These are phyloP conservation scores for Rubroshorea leprosula DNA, from an alignment of 345 rosid species.

Conservation along the genomic window DNA sequence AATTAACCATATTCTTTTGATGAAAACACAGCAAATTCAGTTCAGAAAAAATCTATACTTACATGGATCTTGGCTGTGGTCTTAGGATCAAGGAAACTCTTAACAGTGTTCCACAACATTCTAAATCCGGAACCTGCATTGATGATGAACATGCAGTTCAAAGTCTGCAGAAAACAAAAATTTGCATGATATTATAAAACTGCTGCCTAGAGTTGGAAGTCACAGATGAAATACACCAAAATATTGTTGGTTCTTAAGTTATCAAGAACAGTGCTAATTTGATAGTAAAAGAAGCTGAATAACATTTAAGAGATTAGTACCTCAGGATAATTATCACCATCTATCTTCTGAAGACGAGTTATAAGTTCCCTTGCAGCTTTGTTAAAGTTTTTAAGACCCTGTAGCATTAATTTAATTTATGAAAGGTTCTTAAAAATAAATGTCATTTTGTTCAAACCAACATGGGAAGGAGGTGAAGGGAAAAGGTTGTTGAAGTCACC, in stretches of 20 bases:
- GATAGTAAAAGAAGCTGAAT: not conserved
- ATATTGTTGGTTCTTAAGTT: not conserved
- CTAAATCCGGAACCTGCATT: constrained; percentile 99
- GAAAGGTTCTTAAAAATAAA: not conserved
- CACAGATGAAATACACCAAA: not conserved
- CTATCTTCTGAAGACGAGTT: constrained; percentile 73
- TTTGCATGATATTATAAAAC: constrained; percentile 1
- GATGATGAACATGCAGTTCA: constrained; percentile 96
- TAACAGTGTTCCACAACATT: constrained; percentile 92
- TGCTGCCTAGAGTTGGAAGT: constrained; percentile 4
- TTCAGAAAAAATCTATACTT: constrained; percentile 24
- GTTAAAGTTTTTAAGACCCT: constrained; percentile 90
- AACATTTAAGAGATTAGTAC: constrained; percentile 28
- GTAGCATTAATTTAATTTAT: constrained; percentile 12
- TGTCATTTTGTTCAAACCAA: not conserved
- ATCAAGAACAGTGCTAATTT: not conserved
- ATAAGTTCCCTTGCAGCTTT: constrained; percentile 92
- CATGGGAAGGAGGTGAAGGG: not conserved
- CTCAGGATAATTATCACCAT: constrained; percentile 96
- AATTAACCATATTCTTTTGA: constrained; percentile 14
- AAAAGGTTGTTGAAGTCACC: not conserved
- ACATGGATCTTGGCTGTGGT: constrained; percentile 95
- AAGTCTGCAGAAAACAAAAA: constrained; percentile 42
- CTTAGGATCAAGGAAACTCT: constrained; percentile 96
- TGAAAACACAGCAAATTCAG: constrained; percentile 2